phyloP scores from a whole-genome alignment of 257 asterid species.

The Pogostemon cablin region DNA sequence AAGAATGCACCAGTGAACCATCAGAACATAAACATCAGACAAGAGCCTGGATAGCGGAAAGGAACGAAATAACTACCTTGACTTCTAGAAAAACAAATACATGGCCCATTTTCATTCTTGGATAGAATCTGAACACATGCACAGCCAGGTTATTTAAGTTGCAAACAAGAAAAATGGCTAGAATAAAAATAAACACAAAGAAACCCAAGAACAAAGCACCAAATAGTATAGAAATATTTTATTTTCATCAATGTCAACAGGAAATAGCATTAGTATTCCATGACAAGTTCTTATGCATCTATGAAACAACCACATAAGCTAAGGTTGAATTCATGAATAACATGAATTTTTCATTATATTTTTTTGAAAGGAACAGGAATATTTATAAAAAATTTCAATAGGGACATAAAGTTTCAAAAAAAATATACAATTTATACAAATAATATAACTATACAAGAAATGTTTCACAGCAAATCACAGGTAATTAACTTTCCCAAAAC shows the following conservation, averaged over 20 bases:
- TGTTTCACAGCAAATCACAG: no score
- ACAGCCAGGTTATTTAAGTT: constrained; percentile 37
- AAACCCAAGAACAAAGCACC: constrained; percentile 22
- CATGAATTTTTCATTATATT: not conserved
- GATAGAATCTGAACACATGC: constrained; percentile 67
- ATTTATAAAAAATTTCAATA: no score
- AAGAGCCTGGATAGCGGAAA: constrained; percentile 30
- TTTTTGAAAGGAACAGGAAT: no score
- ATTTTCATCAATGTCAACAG: constrained; percentile 6
- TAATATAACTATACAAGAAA: no score
- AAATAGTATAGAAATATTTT: constrained; percentile 6
- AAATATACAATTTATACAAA: no score
- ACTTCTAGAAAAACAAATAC: constrained; percentile 61
- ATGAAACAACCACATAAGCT: not conserved
- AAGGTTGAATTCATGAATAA: constrained; percentile 24
- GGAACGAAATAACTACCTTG: constrained; percentile 54
- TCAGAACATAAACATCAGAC: constrained; percentile 31
- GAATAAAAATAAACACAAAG: constrained; percentile 14
- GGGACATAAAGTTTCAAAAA: no score
- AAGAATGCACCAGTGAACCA: constrained; percentile 28
- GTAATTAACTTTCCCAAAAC: no score
- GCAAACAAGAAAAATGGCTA: constrained; percentile 26
- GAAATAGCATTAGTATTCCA: constrained; percentile 21
- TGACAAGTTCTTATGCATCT: constrained; percentile 15
- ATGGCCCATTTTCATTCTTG: constrained; percentile 73